These are phyloP conservation scores for Backusella tuberculispora DNA, from an alignment of 192 early-diverging fungal species.

Conservation along the genomic window DNA sequence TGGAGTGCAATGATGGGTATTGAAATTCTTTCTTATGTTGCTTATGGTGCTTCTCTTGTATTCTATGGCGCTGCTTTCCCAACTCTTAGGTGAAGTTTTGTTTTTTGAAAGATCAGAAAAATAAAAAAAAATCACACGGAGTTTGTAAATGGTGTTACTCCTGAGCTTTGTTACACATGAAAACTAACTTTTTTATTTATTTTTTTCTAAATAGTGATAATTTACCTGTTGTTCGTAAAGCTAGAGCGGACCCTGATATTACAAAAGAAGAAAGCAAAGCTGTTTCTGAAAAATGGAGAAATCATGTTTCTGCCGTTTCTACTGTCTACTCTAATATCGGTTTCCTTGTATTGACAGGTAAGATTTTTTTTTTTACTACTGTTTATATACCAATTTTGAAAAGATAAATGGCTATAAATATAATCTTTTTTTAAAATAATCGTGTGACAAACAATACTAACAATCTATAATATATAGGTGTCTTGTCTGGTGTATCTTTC, in stretches of 20 bases:
- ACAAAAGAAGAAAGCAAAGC: constrained; percentile 25
- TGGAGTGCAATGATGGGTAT: constrained; percentile 45
- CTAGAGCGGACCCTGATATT: constrained; percentile 31
- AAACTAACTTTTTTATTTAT: constrained; percentile 19
- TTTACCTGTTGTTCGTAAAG: constrained; percentile 36
- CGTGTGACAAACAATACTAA: background rate
- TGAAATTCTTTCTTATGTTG: constrained; percentile 29
- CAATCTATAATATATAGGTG: constrained; percentile 7
- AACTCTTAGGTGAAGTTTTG: constrained; percentile 25
- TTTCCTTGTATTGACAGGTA: constrained; percentile 30
- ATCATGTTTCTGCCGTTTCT: constrained; percentile 42
- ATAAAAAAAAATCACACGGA: background rate
- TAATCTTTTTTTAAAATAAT: background rate
- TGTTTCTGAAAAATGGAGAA: constrained; percentile 39
- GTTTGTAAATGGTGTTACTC: background rate
- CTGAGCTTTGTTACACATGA: background rate
- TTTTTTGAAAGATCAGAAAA: background rate
- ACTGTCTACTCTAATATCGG: constrained; percentile 41
- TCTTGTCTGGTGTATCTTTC: constrained; percentile 37
- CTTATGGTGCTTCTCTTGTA: constrained; percentile 41
- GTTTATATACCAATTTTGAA: background rate
- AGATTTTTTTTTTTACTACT: background rate
- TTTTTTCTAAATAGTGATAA: constrained; percentile 31
- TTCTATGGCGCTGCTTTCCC: constrained; percentile 46
- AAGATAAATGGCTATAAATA: background rate